Evolutionary conservation across 192 early-diverging fungal genomes (phyloP), one percentile per base, ranked within the genome.

Genomic region (Coemansia sp.): DNA sequence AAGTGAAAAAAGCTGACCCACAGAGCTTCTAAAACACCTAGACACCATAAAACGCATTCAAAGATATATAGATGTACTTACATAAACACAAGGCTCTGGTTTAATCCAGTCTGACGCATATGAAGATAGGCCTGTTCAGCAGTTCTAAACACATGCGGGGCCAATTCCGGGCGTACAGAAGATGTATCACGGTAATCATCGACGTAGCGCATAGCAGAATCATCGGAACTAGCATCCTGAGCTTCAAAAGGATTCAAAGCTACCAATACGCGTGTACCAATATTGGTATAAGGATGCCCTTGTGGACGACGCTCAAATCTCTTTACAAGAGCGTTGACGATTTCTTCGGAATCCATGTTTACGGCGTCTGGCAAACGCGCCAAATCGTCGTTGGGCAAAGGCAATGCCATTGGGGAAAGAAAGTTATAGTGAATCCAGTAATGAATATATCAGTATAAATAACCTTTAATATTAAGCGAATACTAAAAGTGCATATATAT

Each of bases 101-200:
- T 84, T 45, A 87, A 84, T 7, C 83, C 84, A 3, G 80, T 77
- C 50, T 85, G 77, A 54, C 87, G 64, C 68, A 91, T 79, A 37
- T 87, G 83, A 22, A 89, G 77, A 48, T 91, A 91, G 2, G 88
- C 81, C 38, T 75, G 79, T 33, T 81, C 81, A 9, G 89, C 89
- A 5, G 86, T 76, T 35, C 80, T 82, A 50, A 82, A 90, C 22
- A 86, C 73, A 46, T 90, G 85, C 24, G 87, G 86, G 1, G 67
- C 42, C 44, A 84, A 55, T 43, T 58, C 41, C 18, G 78, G 54
- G 22, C 72, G 51, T 49, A 64, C 49, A 0, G 53, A 35, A 10
- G 70, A 70, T 4, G 79, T 82, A 34, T 85, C 79, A 59, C 86
- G 85, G 58, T 88, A 90, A 41, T 80, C 78, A n/a, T 77, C 70